phyloP scores from a whole-genome alignment of 2,329 filamentous ascomycete species.

The Cladophialophora psammophila region DNA sequence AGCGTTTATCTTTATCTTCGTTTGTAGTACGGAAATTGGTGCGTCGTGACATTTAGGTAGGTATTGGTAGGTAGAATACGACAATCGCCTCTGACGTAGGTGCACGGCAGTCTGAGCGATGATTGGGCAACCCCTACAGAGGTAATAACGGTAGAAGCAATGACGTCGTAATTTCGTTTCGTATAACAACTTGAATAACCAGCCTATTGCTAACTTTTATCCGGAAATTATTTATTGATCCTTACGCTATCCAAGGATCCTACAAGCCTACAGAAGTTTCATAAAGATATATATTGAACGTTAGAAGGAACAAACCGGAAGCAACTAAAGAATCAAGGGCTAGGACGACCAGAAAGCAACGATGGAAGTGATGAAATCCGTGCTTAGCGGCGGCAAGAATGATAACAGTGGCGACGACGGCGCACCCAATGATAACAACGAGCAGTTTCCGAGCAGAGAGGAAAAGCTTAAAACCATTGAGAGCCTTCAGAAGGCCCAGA shows the following conservation, averaged over 20 bases:
- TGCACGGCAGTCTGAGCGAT: background rate
- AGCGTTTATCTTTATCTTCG: background rate
- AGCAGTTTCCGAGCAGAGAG: conserved; percentile 21
- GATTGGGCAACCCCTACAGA: background rate
- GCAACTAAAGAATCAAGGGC: background rate
- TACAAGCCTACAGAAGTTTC: background rate
- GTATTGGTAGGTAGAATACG: too few species aligned
- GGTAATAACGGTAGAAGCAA: background rate
- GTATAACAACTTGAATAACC: background rate
- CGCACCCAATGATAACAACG: background rate
- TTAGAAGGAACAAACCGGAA: background rate
- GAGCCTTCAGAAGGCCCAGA: conserved; percentile 32
- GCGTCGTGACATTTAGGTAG: background rate
- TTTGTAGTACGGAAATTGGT: too few species aligned
- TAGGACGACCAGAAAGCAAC: background rate
- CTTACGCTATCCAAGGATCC: background rate
- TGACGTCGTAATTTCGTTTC: background rate
- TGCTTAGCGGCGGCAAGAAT: conserved; percentile 10
- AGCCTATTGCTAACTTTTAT: background rate
- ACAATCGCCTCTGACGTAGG: background rate
- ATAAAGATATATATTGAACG: background rate
- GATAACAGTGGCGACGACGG: background rate
- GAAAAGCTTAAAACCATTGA: conserved; percentile 33
- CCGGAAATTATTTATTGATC: background rate
- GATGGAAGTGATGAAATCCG: conserved; percentile 17